Evolutionary conservation across 768 basidiomycete species (phyloP).

Genomic region (Serendipita indica): DNA sequence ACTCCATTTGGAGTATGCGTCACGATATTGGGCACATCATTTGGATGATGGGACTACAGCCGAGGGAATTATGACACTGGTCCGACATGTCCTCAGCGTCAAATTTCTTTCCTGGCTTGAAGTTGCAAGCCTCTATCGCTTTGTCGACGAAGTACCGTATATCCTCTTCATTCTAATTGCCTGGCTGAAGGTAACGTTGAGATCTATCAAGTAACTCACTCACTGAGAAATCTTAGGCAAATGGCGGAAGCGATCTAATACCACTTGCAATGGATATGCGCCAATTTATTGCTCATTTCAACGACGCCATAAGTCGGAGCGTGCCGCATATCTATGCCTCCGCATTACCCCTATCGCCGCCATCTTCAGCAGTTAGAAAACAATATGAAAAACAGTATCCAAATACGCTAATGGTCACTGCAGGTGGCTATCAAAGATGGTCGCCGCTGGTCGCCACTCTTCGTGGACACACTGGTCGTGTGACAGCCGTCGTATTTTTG

Average conservation of each 20-base stretch:
- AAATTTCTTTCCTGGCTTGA: slow-evolving; percentile 6
- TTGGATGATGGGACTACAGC: neutral
- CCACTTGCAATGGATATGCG: neutral
- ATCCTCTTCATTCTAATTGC: neutral
- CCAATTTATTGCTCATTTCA: neutral
- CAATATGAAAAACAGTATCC: neutral
- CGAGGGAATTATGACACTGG: neutral
- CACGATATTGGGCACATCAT: neutral
- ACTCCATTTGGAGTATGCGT: neutral
- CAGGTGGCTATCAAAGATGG: neutral
- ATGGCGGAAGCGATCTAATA: neutral
- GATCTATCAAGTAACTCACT: no score
- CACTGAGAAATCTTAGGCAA: no score
- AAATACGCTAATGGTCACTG: neutral
- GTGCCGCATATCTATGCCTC: slow-evolving; percentile 11
- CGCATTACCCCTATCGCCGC: slow-evolving; percentile 17
- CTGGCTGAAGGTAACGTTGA: slow-evolving; percentile 1
- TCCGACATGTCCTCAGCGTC: neutral
- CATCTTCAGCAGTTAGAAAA: neutral
- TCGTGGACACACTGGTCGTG: slow-evolving; percentile 1
- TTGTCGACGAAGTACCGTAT: neutral
- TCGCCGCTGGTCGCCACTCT: neutral
- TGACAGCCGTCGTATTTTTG: slow-evolving; percentile 10
- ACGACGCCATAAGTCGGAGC: slow-evolving; percentile 3
- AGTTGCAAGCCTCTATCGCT: neutral